Conservation (phyloP, 208 protist genomes). For the Wallacemonas sp. region DNA sequence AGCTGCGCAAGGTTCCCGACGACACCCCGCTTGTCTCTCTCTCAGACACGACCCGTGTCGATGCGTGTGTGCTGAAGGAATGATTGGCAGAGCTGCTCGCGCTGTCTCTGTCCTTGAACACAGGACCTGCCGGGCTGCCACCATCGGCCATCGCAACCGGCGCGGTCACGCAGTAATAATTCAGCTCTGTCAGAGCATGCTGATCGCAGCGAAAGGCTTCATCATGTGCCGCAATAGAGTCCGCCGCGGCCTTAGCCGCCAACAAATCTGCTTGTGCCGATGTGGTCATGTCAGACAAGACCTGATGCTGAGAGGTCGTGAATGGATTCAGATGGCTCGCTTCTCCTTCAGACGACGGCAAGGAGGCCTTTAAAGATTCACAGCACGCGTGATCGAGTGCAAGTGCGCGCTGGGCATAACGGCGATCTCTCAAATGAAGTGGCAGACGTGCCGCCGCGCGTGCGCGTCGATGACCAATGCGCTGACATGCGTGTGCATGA, state of each 20-base stretch:
- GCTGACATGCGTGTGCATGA: too few species aligned
- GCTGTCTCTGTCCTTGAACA: background rate
- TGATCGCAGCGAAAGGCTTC: constrained; percentile 19
- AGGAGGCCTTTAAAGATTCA: too few species aligned
- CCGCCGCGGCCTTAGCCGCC: background rate
- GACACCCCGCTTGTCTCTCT: too few species aligned
- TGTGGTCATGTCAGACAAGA: too few species aligned
- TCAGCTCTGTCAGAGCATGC: constrained; percentile 13
- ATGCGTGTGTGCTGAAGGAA: background rate
- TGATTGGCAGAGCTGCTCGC: background rate
- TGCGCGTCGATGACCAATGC: background rate
- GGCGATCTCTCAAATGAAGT: background rate
- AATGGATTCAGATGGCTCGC: too few species aligned
- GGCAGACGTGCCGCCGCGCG: background rate
- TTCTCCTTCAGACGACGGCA: too few species aligned
- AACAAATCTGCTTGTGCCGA: too few species aligned
- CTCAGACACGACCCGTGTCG: too few species aligned
- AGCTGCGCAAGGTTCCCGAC: too few species aligned
- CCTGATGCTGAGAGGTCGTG: too few species aligned
- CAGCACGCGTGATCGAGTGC: background rate
- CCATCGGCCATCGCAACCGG: background rate
- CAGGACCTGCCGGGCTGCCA: background rate
- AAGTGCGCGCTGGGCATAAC: background rate
- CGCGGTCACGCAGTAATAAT: background rate
- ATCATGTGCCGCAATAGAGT: background rate